Percentiles rank a stretch among this genome's conserved stretches.
These are phyloP conservation scores for Sarocladium oryzae DNA, from an alignment of 2,329 filamentous ascomycete species.

Conservation along the genomic window DNA sequence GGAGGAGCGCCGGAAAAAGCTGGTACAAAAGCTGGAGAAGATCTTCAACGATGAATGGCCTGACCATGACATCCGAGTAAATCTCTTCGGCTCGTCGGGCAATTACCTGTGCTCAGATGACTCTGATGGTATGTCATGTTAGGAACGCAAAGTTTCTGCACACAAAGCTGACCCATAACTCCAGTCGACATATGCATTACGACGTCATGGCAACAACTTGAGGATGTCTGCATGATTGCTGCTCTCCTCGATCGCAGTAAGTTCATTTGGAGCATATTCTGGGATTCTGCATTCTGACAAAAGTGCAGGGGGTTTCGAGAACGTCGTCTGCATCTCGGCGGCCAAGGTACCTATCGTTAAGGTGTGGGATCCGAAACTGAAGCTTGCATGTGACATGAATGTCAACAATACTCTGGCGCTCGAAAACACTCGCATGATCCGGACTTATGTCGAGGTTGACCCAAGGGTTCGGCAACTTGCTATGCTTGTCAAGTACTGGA, in stretches of 20 bases:
- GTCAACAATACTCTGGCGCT: constrained; percentile 94
- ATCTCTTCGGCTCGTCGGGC: constrained; percentile 96
- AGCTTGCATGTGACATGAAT: constrained; percentile 93
- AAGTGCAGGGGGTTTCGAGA: constrained; percentile 81
- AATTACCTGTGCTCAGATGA: constrained; percentile 92
- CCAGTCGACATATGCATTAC: constrained; percentile 96
- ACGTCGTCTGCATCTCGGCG: constrained; percentile 87
- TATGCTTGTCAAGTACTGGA: constrained; percentile 98
- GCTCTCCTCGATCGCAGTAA: constrained; percentile 78
- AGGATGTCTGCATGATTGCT: constrained; percentile 85
- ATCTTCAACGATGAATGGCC: constrained; percentile 91
- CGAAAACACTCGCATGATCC: constrained; percentile 96
- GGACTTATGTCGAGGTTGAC: constrained; percentile 92
- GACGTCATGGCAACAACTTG: constrained; percentile 79
- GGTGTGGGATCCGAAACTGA: constrained; percentile 91
- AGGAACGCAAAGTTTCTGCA: background rate
- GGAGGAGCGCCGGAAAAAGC: constrained; percentile 64
- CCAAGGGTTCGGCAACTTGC: constrained; percentile 83
- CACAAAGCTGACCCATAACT: background rate
- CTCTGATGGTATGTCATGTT: constrained; percentile 69
- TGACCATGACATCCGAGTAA: constrained; percentile 79
- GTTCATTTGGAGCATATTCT: constrained; percentile 36
- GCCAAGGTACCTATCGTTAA: constrained; percentile 98
- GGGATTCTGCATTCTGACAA: constrained; percentile 56
- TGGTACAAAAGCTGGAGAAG: constrained; percentile 82